Evolutionary conservation across 768 basidiomycete genomes (phyloP).

Genomic region (Tylopilus intermedius): DNA sequence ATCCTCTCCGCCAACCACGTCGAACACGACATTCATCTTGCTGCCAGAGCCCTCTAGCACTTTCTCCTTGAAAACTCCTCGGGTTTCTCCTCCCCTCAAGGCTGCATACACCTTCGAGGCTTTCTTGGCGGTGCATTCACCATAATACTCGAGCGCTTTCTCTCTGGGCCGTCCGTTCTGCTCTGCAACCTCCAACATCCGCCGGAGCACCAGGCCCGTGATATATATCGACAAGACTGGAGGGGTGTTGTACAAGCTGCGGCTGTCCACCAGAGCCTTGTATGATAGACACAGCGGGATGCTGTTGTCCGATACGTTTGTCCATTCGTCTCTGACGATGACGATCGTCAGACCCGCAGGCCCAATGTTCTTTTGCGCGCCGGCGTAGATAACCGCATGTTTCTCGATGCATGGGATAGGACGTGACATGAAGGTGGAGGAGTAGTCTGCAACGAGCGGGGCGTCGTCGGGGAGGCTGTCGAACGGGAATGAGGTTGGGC

Average conservation of each 20-base stretch:
- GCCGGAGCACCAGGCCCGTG: conserved; percentile 74
- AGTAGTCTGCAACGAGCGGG: conserved; percentile 94
- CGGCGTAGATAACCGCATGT: conserved; percentile 93
- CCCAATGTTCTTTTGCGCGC: conserved; percentile 97
- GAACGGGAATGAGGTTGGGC: conserved; percentile 76
- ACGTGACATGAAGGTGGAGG: conserved; percentile 93
- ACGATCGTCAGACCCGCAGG: conserved; percentile 90
- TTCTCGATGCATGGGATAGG: conserved; percentile 83
- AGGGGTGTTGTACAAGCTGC: conserved; percentile 89
- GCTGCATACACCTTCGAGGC: conserved; percentile 70
- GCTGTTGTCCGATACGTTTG: conserved; percentile 61
- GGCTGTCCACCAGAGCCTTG: conserved; percentile 71
- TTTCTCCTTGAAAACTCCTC: conserved; percentile 65
- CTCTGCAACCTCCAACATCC: conserved; percentile 42
- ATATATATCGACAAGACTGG: conserved; percentile 90
- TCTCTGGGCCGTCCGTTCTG: conserved; percentile 26
- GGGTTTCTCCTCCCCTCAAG: conserved; percentile 63
- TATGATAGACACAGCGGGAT: conserved; percentile 80
- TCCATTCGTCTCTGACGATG: conserved; percentile 91
- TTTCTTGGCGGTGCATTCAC: conserved; percentile 65
- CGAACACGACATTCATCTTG: conserved; percentile 95
- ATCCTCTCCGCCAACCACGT: conserved; percentile 67
- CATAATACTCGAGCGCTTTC: conserved; percentile 64
- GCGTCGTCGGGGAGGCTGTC: conserved; percentile 52
- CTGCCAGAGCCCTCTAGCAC: conserved; percentile 76